Evolutionary conservation across 2,329 filamentous ascomycete genomes (phyloP).

Genomic region (Elsinoe fawcettii): DNA sequence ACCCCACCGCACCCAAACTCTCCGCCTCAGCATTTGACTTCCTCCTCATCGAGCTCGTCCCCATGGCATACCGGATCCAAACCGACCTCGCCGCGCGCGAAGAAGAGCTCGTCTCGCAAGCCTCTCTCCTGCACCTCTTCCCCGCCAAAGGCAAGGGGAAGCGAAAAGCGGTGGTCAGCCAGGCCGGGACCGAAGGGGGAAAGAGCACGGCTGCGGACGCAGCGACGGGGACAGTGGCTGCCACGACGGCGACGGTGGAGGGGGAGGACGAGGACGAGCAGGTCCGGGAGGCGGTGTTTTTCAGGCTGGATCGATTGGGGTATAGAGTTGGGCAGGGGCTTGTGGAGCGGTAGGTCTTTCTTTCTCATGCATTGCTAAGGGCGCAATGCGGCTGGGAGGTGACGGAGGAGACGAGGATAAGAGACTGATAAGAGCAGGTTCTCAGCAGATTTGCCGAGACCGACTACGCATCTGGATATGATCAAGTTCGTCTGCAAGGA

Average conservation of each 20-base stretch:
- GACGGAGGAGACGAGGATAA: not conserved
- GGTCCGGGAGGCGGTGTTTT: conserved; percentile 76
- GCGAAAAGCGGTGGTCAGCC: conserved; percentile 3
- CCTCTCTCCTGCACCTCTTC: conserved; percentile 9
- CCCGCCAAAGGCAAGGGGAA: conserved; percentile 18
- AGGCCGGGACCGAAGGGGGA: conserved; percentile 13
- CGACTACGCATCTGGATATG: conserved; percentile 84
- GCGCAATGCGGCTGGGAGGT: not conserved
- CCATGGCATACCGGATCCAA: conserved; percentile 80
- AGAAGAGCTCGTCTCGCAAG: conserved; percentile 30
- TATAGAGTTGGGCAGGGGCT: conserved; percentile 90
- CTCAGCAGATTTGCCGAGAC: conserved; percentile 74
- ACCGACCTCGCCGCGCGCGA: conserved; percentile 56
- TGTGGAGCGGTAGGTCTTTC: conserved; percentile 65
- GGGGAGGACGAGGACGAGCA: conserved; percentile 48
- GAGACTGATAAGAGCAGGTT: conserved; percentile 47
- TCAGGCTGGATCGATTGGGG: conserved; percentile 72
- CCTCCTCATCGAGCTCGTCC: conserved; percentile 91
- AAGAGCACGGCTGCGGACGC: conserved; percentile 20
- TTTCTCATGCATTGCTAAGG: too few species aligned
- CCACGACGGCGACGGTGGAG: not conserved
- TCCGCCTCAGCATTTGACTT: conserved; percentile 85
- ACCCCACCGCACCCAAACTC: conserved; percentile 35
- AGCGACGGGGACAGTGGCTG: conserved; percentile 20
- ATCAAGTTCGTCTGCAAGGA: conserved; percentile 99